These are phyloP conservation scores for Tolypocladium inflatum DNA, from an alignment of 2,329 filamentous ascomycete genomes.

Conservation along the genomic window DNA sequence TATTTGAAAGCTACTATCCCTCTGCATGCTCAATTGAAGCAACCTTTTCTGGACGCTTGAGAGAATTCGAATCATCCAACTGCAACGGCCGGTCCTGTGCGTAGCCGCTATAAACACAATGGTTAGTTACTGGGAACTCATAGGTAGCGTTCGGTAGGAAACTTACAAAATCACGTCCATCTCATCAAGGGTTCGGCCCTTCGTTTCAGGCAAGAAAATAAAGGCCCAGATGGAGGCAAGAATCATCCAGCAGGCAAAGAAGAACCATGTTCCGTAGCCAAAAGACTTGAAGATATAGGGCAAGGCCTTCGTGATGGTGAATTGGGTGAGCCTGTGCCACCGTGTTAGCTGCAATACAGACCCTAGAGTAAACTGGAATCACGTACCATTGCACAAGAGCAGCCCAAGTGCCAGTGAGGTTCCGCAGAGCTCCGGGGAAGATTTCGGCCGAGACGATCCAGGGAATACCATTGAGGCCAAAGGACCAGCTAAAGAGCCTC, in stretches of 20 bases:
- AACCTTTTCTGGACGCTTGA: too few species aligned
- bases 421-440: constrained; percentile 32
- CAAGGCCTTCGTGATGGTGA: constrained; percentile 31
- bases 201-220: constrained; percentile 45
- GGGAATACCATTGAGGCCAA: constrained; percentile 34
- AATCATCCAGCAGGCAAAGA: constrained; percentile 44
- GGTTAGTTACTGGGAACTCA: too few species aligned
- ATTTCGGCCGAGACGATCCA: constrained; percentile 36
- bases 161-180: constrained; percentile 32
- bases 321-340: constrained; percentile 23
- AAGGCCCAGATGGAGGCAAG: constrained; percentile 37
- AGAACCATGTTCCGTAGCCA: constrained; percentile 45
- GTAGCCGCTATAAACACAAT: too few species aligned
- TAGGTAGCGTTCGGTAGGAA: too few species aligned
- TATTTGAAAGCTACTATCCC: too few species aligned
- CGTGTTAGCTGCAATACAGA: background rate
- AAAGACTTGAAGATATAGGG: constrained; percentile 34
- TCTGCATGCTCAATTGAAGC: too few species aligned
- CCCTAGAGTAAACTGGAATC: background rate
- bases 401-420: constrained; percentile 29
- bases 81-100: too few species aligned
- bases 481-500: constrained; percentile 26
- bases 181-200: constrained; percentile 42
- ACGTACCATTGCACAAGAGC: constrained; percentile 27
- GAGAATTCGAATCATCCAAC: too few species aligned